Evolutionary conservation across 352 stramenopile species (phyloP), one percentile per base, ranked within the genome.

Genomic region (Globisporangium rhizosaccharum): DNA sequence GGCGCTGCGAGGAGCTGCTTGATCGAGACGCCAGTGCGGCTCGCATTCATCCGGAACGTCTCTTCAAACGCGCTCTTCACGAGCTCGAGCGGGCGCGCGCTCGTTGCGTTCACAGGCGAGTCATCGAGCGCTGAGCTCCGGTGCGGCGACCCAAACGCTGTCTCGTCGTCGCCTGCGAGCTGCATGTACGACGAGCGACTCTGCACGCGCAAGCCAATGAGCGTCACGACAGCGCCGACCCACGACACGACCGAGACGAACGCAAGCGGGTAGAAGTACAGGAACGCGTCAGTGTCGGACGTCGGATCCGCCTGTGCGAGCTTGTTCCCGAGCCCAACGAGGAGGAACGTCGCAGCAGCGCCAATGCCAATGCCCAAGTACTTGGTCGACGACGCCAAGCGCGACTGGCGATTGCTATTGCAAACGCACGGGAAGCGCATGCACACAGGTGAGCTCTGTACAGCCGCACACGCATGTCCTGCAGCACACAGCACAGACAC

Each of bases 211-310:
- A 92, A 59, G 1, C 75, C 80, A 11, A 89, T 64, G 0, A 92
- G 68, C 66, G 82, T 88, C 30, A 89, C 72, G 25, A 90, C 69
- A 3, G 80, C 75, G 11, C 77, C 73, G 64, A 89, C 66, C 80
- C 75, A 92, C 42, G 82, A 73, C 10, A 89, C 30, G 18, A 92
- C 72, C 9, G 82, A 90, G 28, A 89, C 76, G 39, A 89, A 87
- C 57, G 77, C 82, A 18, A 92, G 76, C 33, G 82, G 82, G 57
- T 90, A 92, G 58, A 90, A 85, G 66, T 85, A 88, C 20, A 92
- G 68, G 42, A 73, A 73, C 17, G 74, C 70, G 56, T 88, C 76
- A 30, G 67, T 63, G 37, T 73, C 66, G 17, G 63, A 59, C 7
- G 64, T 59, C 18, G 61, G 64, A 28, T 83, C 72, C 5, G 75